phyloP scores from a whole-genome alignment of 2,329 filamentous ascomycete species.

The Aaosphaeria arxii region DNA sequence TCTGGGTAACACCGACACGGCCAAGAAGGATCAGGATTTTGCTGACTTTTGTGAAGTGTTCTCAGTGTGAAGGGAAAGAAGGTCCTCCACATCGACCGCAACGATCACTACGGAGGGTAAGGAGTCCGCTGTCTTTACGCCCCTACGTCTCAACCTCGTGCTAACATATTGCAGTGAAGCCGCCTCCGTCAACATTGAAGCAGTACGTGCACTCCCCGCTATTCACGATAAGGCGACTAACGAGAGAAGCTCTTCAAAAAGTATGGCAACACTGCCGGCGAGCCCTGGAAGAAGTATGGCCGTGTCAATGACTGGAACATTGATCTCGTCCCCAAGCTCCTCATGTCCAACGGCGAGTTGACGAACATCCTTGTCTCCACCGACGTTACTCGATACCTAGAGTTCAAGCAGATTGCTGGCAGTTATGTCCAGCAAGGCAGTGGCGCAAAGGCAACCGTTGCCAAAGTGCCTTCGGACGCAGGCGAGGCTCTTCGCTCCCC shows the following conservation, averaged over 20 bases:
- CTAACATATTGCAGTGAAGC: conserved; percentile 65
- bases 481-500: conserved; percentile 83
- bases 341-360: conserved; percentile 97
- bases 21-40: neutral
- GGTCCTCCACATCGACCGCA: conserved; percentile 97
- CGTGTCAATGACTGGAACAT: conserved; percentile 99
- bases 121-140: conserved; percentile 33
- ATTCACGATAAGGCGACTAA: conserved; percentile 40
- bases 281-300: conserved; percentile 98
- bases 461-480: conserved; percentile 94
- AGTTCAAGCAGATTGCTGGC: conserved; percentile 71
- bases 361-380: conserved; percentile 98
- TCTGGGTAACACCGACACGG: conserved; percentile 68
- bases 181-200: conserved; percentile 92
- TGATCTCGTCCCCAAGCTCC: conserved; percentile 94
- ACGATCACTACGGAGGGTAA: conserved; percentile 97
- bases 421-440: conserved; percentile 92
- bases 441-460: conserved; percentile 81
- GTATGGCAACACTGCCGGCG: conserved; percentile 80
- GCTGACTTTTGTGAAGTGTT: conserved; percentile 57
- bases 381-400: conserved; percentile 59
- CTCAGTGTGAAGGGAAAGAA: conserved; percentile 98
- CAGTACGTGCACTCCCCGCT: conserved; percentile 53
- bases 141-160: no score
- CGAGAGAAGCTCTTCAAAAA: conserved; percentile 82